Evolutionary conservation across 2,329 filamentous ascomycete species (phyloP), one percentile per base, ranked within the genome.

Genomic region (Fusarium sp.): DNA sequence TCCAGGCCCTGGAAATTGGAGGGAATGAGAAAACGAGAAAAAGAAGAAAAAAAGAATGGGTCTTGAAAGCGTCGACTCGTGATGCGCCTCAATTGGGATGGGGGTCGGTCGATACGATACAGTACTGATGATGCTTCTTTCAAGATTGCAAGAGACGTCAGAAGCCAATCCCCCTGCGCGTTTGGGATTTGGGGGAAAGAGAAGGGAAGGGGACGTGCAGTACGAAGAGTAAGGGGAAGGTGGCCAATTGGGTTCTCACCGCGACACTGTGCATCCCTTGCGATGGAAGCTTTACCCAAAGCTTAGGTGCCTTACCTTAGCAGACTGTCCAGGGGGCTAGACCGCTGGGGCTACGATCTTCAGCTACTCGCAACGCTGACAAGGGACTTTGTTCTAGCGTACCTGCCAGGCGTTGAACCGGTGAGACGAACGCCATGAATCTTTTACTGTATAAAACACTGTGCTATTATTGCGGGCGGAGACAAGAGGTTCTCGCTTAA

Each of bases 51-150:
- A 38, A 40, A 38, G 38, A 52, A 46, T 41, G 52, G 46, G 55
- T 38, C 51, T 56, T n/a, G 43, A 41, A 51, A 41, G 58, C 24
- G 63, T 43, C 56, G 34, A 32, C 45, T 57, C 49, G 32, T 44
- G 52, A 67, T 51, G 52, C 18, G 22, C 11, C 32, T 57, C 34
- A 27, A 60, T 53, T 58, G 18, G 30, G n/a, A 34, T 44, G 34
- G 34, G 34, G 34, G 34, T 38, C 34, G 34, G 34, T 38, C 34
- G 34, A 38, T 38, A 38, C 34, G 34, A 38, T 38, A 38, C 34
- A 20, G 15, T 55, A 30, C 48, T 56, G 63, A 66, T 66, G 63
- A 62, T 66, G 63, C 63, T 66, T 66, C 55, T 54, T 66, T 49
- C 44, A 67, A 67, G 64, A 67, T 57, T 61, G 48, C 38, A 32